These are phyloP conservation scores for Diplogelasinospora grovesii DNA, from an alignment of 495 filamentous ascomycete species.

Conservation along the genomic window DNA sequence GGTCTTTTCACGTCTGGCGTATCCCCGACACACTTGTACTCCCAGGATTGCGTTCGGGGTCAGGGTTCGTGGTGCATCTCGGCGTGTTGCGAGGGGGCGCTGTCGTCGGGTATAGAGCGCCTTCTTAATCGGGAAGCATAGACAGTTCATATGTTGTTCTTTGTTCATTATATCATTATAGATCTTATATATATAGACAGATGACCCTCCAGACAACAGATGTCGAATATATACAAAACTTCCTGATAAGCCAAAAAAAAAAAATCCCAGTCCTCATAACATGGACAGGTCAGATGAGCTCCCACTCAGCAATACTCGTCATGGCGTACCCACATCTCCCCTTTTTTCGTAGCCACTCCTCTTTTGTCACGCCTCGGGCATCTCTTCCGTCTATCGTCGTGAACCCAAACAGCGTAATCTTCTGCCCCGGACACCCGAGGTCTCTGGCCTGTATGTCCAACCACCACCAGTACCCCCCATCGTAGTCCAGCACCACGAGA, in stretches of 20 bases:
- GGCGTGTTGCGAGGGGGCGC: too few relatives aligned
- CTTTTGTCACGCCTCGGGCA: constrained; percentile 58
- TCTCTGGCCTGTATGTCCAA: constrained; percentile 58
- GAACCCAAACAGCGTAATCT: constrained; percentile 54
- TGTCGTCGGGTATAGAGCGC: too few relatives aligned
- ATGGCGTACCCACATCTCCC: constrained; percentile 56
- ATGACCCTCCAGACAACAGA: too few relatives aligned
- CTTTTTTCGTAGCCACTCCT: constrained; percentile 57
- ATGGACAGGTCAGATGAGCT: constrained; percentile 49
- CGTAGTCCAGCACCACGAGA: constrained; percentile 55
- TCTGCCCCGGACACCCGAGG: constrained; percentile 64
- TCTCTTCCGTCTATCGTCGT: constrained; percentile 56
- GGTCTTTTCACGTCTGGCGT: constrained; percentile 66
- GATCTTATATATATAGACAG: too few relatives aligned
- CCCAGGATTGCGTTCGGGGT: constrained; percentile 48
- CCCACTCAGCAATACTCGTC: constrained; percentile 61
- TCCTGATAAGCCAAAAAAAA: too few relatives aligned
- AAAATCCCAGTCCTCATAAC: too few relatives aligned
- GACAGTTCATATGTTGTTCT: too few relatives aligned
- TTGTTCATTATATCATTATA: too few relatives aligned
- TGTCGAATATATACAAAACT: too few relatives aligned
- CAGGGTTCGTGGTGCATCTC: constrained; percentile 62
- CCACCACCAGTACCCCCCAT: constrained; percentile 70
- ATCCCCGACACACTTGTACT: constrained; percentile 53
- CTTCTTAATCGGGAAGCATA: too few relatives aligned